Evolutionary conservation across 2,329 filamentous ascomycete species (phyloP).

Genomic region (Fusarium xylarioides): DNA sequence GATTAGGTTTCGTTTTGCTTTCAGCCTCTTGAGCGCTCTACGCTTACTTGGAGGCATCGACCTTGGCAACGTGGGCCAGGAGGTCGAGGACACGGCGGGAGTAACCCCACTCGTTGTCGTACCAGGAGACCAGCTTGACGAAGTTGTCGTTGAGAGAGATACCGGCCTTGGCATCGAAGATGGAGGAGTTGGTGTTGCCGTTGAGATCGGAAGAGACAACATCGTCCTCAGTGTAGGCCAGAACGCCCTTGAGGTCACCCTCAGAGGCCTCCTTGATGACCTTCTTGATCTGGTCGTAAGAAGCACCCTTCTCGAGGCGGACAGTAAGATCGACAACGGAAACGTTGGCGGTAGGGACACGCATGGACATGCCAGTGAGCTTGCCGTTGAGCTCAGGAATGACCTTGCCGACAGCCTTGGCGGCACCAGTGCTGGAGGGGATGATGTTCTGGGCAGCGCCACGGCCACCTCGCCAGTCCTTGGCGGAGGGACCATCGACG

Average conservation of each 20-base stretch:
- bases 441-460: constrained; percentile 99
- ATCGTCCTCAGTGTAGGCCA: constrained; percentile 97
- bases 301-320: constrained; percentile 90
- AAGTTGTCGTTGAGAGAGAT: constrained; percentile 99
- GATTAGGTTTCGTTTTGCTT: constrained; percentile 41
- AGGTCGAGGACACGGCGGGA: constrained; percentile 93
- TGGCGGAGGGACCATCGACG: constrained; percentile 94
- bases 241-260: constrained; percentile 86
- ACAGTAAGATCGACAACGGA: constrained; percentile 97
- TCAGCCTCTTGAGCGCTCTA: constrained; percentile 32
- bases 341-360: constrained; percentile 98
- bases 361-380: constrained; percentile 99
- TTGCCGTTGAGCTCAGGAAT: constrained; percentile 98
- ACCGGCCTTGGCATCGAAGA: constrained; percentile 99
- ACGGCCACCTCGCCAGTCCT: constrained; percentile 99
- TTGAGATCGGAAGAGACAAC: constrained; percentile 94
- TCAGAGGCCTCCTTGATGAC: constrained; percentile 88
- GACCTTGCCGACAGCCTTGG: constrained; percentile 99
- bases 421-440: constrained; percentile 97
- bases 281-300: constrained; percentile 92
- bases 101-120: constrained; percentile 99
- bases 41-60: constrained; percentile 68
- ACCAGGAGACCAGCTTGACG: constrained; percentile 98
- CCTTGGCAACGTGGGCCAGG: constrained; percentile 80
- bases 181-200: constrained; percentile 92